A percentile compares a stretch with the other conserved stretches of the same genome.
Conservation (phyloP, 371 early-diverging fungal genomes). For the Mortierella sp. region DNA sequence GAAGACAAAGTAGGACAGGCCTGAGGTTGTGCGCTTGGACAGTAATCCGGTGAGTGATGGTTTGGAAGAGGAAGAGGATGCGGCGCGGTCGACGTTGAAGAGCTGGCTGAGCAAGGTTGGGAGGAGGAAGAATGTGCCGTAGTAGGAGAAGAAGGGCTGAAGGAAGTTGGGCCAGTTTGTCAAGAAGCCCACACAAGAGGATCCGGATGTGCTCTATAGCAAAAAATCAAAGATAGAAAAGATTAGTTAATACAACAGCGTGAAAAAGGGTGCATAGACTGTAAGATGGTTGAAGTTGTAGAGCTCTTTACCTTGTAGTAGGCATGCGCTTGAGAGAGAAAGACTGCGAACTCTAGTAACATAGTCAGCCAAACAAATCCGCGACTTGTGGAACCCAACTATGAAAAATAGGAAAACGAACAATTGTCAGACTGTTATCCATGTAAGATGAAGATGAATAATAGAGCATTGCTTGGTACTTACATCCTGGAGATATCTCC, state of each 20-base stretch:
- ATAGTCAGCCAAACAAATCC: slow-evolving; percentile 27
- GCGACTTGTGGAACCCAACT: slow-evolving; percentile 15
- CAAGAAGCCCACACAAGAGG: slow-evolving; percentile 8
- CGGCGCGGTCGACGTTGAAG: slow-evolving; percentile 21
- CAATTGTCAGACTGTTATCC: not conserved
- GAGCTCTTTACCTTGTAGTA: not conserved
- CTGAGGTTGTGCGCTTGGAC: slow-evolving; percentile 25
- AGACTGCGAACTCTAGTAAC: slow-evolving; percentile 1
- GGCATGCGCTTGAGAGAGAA: not conserved
- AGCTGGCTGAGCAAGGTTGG: slow-evolving; percentile 33
- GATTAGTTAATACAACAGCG: no score
- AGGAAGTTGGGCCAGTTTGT: slow-evolving; percentile 28
- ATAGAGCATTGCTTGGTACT: not conserved
- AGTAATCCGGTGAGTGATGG: slow-evolving; percentile 10
- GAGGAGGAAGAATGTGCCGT: slow-evolving; percentile 21
- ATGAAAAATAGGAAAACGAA: not conserved
- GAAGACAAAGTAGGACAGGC: slow-evolving; percentile 38
- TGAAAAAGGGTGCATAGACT: no score
- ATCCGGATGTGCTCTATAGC: not conserved
- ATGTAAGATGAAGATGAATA: not conserved
- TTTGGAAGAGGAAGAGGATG: not conserved
- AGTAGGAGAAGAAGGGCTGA: slow-evolving; percentile 30
- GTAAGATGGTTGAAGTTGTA: not conserved
- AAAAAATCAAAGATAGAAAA: no score
- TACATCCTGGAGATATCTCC: not conserved